Evolutionary conservation across 192 early-diverging fungal genomes (phyloP).

Genomic region (Gaertneriomyces sp.): DNA sequence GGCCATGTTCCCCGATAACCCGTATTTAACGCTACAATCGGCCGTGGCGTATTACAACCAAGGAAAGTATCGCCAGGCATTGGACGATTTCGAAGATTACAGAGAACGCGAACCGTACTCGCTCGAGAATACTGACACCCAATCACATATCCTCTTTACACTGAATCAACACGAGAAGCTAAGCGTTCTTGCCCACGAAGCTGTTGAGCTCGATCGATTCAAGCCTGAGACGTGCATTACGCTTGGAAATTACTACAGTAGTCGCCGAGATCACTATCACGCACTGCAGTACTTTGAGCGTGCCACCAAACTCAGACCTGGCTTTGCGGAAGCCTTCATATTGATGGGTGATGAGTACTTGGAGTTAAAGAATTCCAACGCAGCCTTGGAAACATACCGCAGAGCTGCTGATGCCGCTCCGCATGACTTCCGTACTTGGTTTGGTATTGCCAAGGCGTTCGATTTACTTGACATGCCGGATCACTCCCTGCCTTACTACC

Average conservation of each 20-base stretch:
- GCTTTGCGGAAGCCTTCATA: conserved; percentile 80
- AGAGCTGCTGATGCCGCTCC: conserved; percentile 74
- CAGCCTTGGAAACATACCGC: conserved; percentile 85
- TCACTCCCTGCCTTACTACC: conserved; percentile 80
- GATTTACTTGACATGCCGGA: conserved; percentile 78
- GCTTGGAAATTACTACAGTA: conserved; percentile 81
- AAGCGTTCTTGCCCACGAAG: conserved; percentile 71
- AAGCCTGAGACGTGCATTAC: conserved; percentile 78
- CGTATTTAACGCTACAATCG: conserved; percentile 29
- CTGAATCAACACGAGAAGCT: conserved; percentile 68
- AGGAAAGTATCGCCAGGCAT: conserved; percentile 64
- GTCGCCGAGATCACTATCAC: conserved; percentile 74
- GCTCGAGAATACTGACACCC: conserved; percentile 78
- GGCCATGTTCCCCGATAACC: conserved; percentile 33
- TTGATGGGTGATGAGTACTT: conserved; percentile 94
- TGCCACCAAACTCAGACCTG: conserved; percentile 75
- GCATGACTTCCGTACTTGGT: conserved; percentile 87
- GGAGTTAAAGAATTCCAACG: conserved; percentile 83
- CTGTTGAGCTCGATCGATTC: conserved; percentile 68
- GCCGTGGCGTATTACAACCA: conserved; percentile 14
- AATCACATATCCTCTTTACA: conserved; percentile 84
- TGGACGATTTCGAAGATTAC: conserved; percentile 65
- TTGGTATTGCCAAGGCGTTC: conserved; percentile 86
- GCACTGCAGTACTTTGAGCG: conserved; percentile 83
- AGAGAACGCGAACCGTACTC: conserved; percentile 69